These are phyloP conservation scores for Xylaria longipes DNA, from an alignment of 495 filamentous ascomycete species.

Conservation along the genomic window DNA sequence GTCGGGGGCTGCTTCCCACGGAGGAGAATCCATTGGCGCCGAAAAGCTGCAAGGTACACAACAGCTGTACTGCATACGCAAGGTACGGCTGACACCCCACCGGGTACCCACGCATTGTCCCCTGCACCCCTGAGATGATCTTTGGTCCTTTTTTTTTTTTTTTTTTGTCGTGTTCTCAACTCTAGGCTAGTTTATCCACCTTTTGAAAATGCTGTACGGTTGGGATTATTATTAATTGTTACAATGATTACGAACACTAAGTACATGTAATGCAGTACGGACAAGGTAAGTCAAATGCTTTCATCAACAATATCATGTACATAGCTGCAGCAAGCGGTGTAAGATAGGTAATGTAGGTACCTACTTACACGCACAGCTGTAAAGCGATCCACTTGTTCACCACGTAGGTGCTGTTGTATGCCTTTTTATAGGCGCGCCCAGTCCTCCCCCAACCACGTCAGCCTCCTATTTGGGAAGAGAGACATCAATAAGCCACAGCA, in stretches of 20 bases:
- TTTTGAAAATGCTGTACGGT: background rate
- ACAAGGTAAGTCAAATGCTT: background rate
- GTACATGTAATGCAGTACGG: background rate
- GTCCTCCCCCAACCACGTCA: conserved; percentile 13
- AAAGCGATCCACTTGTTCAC: conserved; percentile 5
- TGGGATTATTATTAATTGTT: background rate
- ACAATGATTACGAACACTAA: background rate
- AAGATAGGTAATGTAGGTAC: background rate
- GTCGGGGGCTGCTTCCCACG: background rate
- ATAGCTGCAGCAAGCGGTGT: background rate
- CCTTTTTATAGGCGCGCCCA: background rate
- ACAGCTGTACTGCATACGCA: background rate
- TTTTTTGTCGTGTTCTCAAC: background rate
- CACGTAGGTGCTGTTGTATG: conserved; percentile 2
- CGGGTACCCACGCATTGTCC: background rate
- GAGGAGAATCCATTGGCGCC: background rate
- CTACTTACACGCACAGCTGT: background rate
- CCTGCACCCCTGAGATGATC: conserved; percentile 11
- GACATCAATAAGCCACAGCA: conserved; percentile 8
- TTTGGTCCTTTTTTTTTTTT: background rate
- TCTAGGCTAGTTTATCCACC: background rate
- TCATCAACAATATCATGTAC: background rate
- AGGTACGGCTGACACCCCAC: conserved; percentile 4
- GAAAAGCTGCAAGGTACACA: conserved; percentile 15
- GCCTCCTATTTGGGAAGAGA: conserved; percentile 14